phyloP scores from a whole-genome alignment of 2,329 filamentous ascomycete species.

The Exophiala alcalophila region DNA sequence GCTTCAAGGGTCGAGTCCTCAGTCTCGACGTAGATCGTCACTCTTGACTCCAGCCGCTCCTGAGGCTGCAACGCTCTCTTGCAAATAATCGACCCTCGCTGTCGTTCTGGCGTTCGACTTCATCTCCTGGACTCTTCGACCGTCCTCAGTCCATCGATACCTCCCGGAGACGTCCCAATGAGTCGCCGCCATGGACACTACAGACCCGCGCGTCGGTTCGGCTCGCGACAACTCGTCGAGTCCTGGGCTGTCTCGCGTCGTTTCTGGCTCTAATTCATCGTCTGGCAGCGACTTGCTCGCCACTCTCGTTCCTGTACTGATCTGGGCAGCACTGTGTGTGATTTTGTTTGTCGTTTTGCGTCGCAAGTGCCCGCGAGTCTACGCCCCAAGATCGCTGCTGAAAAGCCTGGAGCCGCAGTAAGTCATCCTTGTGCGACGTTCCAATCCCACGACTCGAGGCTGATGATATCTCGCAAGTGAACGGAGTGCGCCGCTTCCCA shows the following conservation, averaged over 20 bases:
- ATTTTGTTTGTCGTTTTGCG: conserved; percentile 52
- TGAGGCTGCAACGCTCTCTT: too few species aligned
- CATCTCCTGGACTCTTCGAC: too few species aligned
- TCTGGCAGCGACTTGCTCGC: conserved; percentile 45
- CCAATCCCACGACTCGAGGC: not conserved
- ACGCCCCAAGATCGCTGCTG: conserved; percentile 55
- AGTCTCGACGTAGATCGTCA: too few species aligned
- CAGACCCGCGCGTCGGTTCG: conserved; percentile 46
- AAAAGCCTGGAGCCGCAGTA: conserved; percentile 52
- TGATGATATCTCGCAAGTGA: conserved; percentile 31
- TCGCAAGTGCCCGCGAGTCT: conserved; percentile 51
- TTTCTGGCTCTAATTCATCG: conserved; percentile 40
- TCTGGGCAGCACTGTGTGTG: conserved; percentile 51
- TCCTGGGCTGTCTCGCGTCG: conserved; percentile 39
- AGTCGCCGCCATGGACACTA: conserved; percentile 6
- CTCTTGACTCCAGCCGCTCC: too few species aligned
- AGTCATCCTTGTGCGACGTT: conserved; percentile 28
- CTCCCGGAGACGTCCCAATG: too few species aligned
- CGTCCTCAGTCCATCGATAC: too few species aligned
- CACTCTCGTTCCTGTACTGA: conserved; percentile 54
- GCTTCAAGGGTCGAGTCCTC: too few species aligned
- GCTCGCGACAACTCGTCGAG: conserved; percentile 43
- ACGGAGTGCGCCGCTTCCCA: conserved; percentile 32
- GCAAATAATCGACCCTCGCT: too few species aligned
- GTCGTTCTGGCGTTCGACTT: too few species aligned